These are phyloP conservation scores for Apiospora kogelbergensis DNA, from an alignment of 2,329 filamentous ascomycete species.

Conservation along the genomic window DNA sequence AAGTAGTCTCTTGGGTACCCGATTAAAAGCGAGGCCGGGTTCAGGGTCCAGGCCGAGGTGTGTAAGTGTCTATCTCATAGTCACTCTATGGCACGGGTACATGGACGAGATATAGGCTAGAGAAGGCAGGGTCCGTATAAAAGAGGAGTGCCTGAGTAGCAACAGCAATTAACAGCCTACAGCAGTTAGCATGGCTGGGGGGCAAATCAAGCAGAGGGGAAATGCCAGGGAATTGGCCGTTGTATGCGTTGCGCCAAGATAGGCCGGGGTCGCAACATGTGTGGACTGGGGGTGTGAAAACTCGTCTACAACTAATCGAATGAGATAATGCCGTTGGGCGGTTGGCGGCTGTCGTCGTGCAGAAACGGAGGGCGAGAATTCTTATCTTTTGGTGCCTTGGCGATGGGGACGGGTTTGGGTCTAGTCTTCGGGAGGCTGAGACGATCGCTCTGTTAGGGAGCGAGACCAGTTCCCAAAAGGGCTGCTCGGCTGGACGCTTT, in stretches of 20 bases:
- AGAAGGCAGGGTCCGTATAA: neutral
- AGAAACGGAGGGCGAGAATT: neutral
- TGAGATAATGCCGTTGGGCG: conserved; percentile 9
- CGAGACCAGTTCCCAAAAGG: neutral
- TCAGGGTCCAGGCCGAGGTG: conserved; percentile 1
- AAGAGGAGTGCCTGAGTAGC: neutral
- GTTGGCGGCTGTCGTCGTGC: neutral
- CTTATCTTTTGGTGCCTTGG: conserved; percentile 5
- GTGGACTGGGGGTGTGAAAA: neutral
- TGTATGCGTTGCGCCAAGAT: neutral
- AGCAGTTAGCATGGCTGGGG: conserved; percentile 1
- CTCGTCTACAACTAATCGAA: conserved; percentile 7
- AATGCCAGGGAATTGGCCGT: neutral
- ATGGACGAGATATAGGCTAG: neutral
- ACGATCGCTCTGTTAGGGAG: neutral
- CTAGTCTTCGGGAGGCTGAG: neutral
- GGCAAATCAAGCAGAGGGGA: neutral
- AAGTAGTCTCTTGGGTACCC: neutral
- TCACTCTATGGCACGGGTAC: neutral
- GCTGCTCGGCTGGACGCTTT: neutral
- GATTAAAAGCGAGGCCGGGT: neutral
- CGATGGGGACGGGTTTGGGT: neutral
- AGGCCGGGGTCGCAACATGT: neutral
- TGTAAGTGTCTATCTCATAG: neutral
- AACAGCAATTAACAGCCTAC: neutral